Base-by-base conservation (phyloP, 495 filamentous ascomycete genomes). In the Cenococcum geophilum region DNA sequence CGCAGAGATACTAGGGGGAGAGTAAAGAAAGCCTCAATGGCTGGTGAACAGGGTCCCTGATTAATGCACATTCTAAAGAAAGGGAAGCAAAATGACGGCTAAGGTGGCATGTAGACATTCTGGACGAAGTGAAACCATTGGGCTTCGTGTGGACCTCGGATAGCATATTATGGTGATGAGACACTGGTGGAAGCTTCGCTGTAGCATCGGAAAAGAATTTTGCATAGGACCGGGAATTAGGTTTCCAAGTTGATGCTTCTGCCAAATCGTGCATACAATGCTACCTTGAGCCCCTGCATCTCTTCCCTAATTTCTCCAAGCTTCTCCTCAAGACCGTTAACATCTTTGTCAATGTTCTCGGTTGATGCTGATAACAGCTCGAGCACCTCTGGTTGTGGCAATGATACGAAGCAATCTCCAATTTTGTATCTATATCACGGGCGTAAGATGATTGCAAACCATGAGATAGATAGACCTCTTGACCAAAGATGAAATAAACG, bases 201-300 rank as follows among this genome's bases (percentile, higher is more conserved):
- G 3, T 16, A 18, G 40, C 40, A 45, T 45, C 40, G 40, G 40
- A 18, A 14, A 45, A 45, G 40, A 45, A 14, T 45, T 45, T 45
- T 14, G 18, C 40, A 45, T 45, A 16, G 40, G 11, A 32, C 3
- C 40, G 12, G 40, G 40, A 18, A 18, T 83, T 78, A 97, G 66
- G 87, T 89, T 74, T 98, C 92, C 65, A 98, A 76, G 71, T 98
- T 98, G 77, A 98, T 97, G 69, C 89, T 93, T 66, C 86, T 82
- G 11, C 92, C 92, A 76, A 98, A 97, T 57, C 95, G 83, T 35
- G 89, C 92, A 76, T 98, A 98, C 63, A 98, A 75, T 55, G 86
- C 83, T 40, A 92, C 86, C 79, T 98, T 98, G 58, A 98, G 76
- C 71, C 86, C 77, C 60, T 82, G 79, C 89, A 96, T 88, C 67